A percentile compares a stretch with the other conserved stretches of the same genome.
phyloP scores from a whole-genome alignment of 2,329 filamentous ascomycete species.

The Fusarium nelsonii region DNA sequence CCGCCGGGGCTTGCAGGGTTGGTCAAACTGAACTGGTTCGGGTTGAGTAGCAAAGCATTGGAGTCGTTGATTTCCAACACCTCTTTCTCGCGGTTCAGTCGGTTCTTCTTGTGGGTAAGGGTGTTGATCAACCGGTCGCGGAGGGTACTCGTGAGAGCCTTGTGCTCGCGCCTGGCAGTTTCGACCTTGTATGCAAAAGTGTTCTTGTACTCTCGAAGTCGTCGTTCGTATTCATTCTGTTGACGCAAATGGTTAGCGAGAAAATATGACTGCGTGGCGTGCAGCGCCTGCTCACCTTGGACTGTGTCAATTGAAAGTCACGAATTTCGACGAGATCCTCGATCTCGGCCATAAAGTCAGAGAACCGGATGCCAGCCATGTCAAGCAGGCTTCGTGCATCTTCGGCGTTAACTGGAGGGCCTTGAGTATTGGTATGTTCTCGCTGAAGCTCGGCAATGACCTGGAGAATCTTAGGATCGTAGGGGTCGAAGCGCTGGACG shows the following conservation, averaged over 20 bases:
- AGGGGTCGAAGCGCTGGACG: slow-evolving; percentile 87
- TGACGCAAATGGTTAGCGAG: slow-evolving; percentile 30
- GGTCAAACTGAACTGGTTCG: slow-evolving; percentile 75
- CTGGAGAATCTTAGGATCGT: slow-evolving; percentile 78
- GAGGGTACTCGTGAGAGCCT: slow-evolving; percentile 69
- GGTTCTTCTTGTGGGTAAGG: slow-evolving; percentile 73
- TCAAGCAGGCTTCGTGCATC: slow-evolving; percentile 70
- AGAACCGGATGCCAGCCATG: slow-evolving; percentile 86
- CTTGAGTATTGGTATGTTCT: slow-evolving; percentile 63
- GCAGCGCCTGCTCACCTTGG: slow-evolving; percentile 74
- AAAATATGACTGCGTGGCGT: slow-evolving; percentile 5
- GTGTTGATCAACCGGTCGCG: slow-evolving; percentile 76
- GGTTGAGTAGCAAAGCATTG: slow-evolving; percentile 73
- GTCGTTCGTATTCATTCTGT: slow-evolving; percentile 73
- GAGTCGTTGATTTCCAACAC: slow-evolving; percentile 75
- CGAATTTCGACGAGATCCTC: slow-evolving; percentile 90
- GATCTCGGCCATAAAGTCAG: slow-evolving; percentile 85
- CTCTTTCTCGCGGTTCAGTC: slow-evolving; percentile 75
- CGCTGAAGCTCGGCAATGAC: slow-evolving; percentile 74
- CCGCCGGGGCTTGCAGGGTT: slow-evolving; percentile 74
- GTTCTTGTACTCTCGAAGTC: slow-evolving; percentile 69
- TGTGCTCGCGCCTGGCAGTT: slow-evolving; percentile 72
- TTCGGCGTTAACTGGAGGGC: slow-evolving; percentile 55
- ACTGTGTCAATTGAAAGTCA: slow-evolving; percentile 83
- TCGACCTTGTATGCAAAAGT: slow-evolving; percentile 72